phyloP scores from a whole-genome alignment of 1,139 yeast genomes.

The Kazachstania sp. region DNA sequence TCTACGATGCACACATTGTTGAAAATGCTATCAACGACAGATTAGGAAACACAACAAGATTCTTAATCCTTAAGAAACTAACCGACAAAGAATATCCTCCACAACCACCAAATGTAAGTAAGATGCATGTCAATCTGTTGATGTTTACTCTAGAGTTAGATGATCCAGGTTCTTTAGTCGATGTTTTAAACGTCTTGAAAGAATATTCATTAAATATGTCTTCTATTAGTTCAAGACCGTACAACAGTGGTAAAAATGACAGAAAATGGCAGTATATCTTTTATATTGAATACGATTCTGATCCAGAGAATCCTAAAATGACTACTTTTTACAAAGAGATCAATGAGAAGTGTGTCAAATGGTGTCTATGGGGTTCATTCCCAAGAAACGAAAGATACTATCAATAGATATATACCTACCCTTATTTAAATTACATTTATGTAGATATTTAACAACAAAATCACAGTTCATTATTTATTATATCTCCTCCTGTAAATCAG shows the following conservation, averaged over 20 bases:
- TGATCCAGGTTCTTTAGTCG: conserved; percentile 68
- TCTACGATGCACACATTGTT: conserved; percentile 53
- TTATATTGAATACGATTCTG: conserved; percentile 52
- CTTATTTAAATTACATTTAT: no score
- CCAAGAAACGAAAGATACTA: conserved; percentile 34
- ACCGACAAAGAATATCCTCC: not conserved
- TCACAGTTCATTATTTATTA: no score
- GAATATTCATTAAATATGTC: conserved; percentile 54
- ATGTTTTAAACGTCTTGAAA: conserved; percentile 54
- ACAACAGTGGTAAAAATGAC: conserved; percentile 10
- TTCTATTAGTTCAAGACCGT: conserved; percentile 63
- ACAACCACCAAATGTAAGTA: not conserved
- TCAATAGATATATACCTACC: not conserved
- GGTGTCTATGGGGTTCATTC: conserved; percentile 36
- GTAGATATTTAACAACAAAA: no score
- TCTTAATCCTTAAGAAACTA: conserved; percentile 46
- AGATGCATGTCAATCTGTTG: conserved; percentile 40
- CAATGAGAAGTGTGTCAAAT: conserved; percentile 23
- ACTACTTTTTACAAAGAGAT: conserved; percentile 21
- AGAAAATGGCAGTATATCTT: conserved; percentile 72
- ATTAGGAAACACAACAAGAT: conserved; percentile 73
- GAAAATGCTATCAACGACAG: conserved; percentile 58
- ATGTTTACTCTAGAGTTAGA: conserved; percentile 61
- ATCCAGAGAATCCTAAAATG: conserved; percentile 16
- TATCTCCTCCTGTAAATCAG: no score